Evolutionary conservation across 495 filamentous ascomycete genomes (phyloP).

Genomic region (Tuber magnatum): DNA sequence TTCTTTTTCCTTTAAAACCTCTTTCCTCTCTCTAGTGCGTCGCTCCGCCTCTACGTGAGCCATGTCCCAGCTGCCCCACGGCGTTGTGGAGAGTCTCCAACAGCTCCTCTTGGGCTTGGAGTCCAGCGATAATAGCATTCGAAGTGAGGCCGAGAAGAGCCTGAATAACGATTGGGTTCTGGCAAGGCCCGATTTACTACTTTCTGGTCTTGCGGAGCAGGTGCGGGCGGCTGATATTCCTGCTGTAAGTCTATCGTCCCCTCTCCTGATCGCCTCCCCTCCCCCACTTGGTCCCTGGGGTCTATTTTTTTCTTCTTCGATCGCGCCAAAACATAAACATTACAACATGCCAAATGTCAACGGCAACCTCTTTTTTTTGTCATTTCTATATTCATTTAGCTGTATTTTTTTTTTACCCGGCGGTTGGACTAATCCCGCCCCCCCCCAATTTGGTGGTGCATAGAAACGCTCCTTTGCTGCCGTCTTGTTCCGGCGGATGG

Average conservation of each 20-base stretch:
- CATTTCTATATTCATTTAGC: background rate
- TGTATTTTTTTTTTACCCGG: background rate
- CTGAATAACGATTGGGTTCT: constrained; percentile 82
- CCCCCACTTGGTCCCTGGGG: constrained; percentile 11
- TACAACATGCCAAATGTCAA: background rate
- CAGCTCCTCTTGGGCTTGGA: constrained; percentile 79
- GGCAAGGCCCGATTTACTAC: constrained; percentile 68
- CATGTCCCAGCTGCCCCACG: constrained; percentile 55
- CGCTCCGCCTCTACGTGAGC: background rate
- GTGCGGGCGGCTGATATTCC: constrained; percentile 60
- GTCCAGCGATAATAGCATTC: constrained; percentile 79
- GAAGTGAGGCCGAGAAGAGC: constrained; percentile 79
- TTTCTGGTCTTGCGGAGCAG: constrained; percentile 93
- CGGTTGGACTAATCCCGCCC: background rate
- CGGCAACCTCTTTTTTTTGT: constrained; percentile 11
- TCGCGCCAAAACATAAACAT: constrained; percentile 18
- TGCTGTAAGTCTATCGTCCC: constrained; percentile 47
- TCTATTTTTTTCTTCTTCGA: constrained; percentile 8
- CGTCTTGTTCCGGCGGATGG: constrained; percentile 89
- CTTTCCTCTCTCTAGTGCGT: background rate
- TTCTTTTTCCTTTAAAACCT: constrained; percentile 9
- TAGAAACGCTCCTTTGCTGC: constrained; percentile 83
- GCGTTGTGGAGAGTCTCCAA: constrained; percentile 71
- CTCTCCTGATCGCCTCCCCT: constrained; percentile 11
- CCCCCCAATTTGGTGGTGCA: constrained; percentile 21